Base-by-base conservation (phyloP, 2,329 filamentous ascomycete species). In the Penicillium sp. region DNA sequence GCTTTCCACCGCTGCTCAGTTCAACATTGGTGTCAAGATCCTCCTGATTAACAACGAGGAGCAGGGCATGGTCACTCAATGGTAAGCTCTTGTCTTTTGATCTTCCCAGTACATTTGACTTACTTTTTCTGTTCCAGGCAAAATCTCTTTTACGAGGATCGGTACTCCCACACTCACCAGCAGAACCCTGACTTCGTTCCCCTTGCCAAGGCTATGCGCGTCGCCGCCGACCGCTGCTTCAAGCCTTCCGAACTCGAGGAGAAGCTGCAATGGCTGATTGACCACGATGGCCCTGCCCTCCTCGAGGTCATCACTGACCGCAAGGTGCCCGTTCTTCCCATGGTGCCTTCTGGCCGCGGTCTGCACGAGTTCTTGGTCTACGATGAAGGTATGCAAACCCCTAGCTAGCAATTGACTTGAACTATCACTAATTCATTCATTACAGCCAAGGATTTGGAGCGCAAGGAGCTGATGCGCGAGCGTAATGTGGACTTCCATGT, bases 21-120 rank as follows among this genome's bases (percentile, higher is more conserved):
- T 97, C 81, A 90, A 94, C 78, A 97, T 97, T 73, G 92, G 90
- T 62, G 88, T 96, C 75, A 97, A 97, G 83, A 83, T 97, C 58
- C 91, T 97, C 66, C 82, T 97, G 26, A 77, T 99, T 53, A 97
- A 97, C 82, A 99, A 96, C 75, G 91, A 96, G 75, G 91, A 97
- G 77, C 93, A 97, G 78, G 93, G 93, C 51, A 97, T 97, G 93
- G 92, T 97, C 41, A 97, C 92, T 1, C 93, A 97, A 78, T 97
- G 93, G 60, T 62, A 62, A 41, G 53, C 17, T 17, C 9, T 12
- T 9, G 2, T 30, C 28, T 17, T 17, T 8, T 5, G 5, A 41
- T 38, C 9, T n/a, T 41, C 5, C 41, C 7, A 7, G 14, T 12
- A 53, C 19, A 14, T 10, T 19, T 19, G 14, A 53, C 37, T 52